phyloP scores from a whole-genome alignment of 2,329 filamentous ascomycete species.

The Nothomitra cinnamomea region DNA sequence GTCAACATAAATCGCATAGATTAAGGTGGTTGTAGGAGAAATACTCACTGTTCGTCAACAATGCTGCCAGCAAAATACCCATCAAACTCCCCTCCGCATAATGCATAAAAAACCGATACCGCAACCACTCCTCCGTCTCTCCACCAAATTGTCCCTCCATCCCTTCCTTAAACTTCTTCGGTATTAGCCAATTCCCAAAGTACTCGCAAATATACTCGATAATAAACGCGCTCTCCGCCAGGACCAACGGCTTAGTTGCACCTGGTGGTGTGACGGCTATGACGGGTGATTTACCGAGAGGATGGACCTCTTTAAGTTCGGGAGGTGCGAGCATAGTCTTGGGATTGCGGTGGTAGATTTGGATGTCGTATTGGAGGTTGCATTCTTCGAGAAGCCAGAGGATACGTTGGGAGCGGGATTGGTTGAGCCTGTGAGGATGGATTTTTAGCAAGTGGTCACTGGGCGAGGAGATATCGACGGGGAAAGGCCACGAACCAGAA shows the following conservation, averaged over 20 bases:
- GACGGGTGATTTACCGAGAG: constrained; percentile 74
- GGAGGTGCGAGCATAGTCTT: constrained; percentile 50
- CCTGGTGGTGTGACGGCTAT: constrained; percentile 40
- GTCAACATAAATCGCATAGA: too few relatives aligned
- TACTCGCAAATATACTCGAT: constrained; percentile 65
- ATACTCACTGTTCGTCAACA: constrained; percentile 42
- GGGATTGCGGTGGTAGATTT: constrained; percentile 53
- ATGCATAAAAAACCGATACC: constrained; percentile 57
- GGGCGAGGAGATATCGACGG: neutral
- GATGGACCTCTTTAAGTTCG: constrained; percentile 61
- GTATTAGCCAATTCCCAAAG: constrained; percentile 35
- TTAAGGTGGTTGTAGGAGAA: too few relatives aligned
- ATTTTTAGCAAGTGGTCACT: neutral
- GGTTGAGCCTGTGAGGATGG: constrained; percentile 50
- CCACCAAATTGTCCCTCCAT: constrained; percentile 36
- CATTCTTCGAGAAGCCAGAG: constrained; percentile 79
- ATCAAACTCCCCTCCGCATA: constrained; percentile 77
- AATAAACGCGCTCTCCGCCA: constrained; percentile 73
- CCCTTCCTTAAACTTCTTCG: constrained; percentile 33
- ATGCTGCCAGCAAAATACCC: constrained; percentile 45
- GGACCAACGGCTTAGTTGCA: constrained; percentile 33
- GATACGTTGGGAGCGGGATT: constrained; percentile 67
- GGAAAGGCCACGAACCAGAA: neutral
- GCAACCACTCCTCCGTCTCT: constrained; percentile 42
- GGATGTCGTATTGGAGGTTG: constrained; percentile 59